phyloP scores from a whole-genome alignment of 345 rosid genomes.

The Populus tremula region DNA sequence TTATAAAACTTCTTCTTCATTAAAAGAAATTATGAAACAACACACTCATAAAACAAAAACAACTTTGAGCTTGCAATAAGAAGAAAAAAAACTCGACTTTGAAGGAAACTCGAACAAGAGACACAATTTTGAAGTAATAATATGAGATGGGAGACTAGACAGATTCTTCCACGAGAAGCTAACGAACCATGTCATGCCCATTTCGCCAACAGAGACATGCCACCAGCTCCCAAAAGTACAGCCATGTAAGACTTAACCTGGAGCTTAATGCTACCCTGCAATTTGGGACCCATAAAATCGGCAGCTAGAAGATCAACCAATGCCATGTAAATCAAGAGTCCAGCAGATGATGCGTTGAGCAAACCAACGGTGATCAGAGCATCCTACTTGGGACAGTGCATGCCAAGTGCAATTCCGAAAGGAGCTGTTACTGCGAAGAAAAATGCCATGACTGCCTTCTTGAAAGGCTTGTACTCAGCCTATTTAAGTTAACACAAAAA shows the following conservation, averaged over 20 bases:
- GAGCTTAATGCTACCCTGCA: constrained; percentile 45
- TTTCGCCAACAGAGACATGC: constrained; percentile 56
- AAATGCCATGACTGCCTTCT: constrained; percentile 40
- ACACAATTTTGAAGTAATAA: not conserved
- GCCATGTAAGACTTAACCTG: constrained; percentile 30
- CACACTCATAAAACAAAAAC: no score
- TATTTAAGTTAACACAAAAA: not conserved
- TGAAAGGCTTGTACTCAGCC: not conserved
- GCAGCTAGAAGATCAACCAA: constrained; percentile 66
- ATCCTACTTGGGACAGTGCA: constrained; percentile 45
- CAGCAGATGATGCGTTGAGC: constrained; percentile 60
- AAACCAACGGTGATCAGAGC: constrained; percentile 55
- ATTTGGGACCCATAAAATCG: constrained; percentile 51
- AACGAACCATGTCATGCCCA: constrained; percentile 46
- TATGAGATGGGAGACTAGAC: not conserved
- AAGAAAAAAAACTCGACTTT: not conserved
- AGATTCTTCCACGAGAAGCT: not conserved
- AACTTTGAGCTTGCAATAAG: no score
- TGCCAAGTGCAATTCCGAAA: constrained; percentile 57
- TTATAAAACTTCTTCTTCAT: not conserved
- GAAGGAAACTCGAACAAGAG: not conserved
- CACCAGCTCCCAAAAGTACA: constrained; percentile 53
- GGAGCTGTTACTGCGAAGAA: constrained; percentile 66
- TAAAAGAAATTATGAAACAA: no score
- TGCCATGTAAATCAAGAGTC: constrained; percentile 70